Evolutionary conservation across 2,329 filamentous ascomycete species (phyloP).

Genomic region (Fonsecaea pugnacius): DNA sequence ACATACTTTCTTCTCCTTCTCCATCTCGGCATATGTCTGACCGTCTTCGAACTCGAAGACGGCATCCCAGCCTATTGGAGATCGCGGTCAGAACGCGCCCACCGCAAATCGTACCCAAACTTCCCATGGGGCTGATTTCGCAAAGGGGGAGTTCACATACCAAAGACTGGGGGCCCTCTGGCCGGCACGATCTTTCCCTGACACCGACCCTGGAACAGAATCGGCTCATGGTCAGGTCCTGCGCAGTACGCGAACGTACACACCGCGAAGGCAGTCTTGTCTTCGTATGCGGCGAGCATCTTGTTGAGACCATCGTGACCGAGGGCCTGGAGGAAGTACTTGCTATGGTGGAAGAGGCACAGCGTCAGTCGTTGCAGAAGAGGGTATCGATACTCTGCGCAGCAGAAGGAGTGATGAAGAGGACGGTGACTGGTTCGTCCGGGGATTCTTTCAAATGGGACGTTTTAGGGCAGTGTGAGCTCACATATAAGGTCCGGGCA

Average conservation of each 20-base stretch:
- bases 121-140: neutral
- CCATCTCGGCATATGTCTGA: slow-evolving; percentile 95
- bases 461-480: slow-evolving; percentile 39
- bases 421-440: neutral
- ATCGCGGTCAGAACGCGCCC: slow-evolving; percentile 7
- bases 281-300: slow-evolving; percentile 81
- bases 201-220: slow-evolving; percentile 90
- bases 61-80: slow-evolving; percentile 80
- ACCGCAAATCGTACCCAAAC: neutral
- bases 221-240: slow-evolving; percentile 79
- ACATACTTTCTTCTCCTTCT: slow-evolving; percentile 79
- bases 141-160: slow-evolving; percentile 55
- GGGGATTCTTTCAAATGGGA: neutral
- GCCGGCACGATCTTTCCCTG: slow-evolving; percentile 83
- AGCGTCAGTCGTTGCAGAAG: neutral
- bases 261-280: slow-evolving; percentile 90
- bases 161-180: slow-evolving; percentile 79
- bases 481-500: slow-evolving; percentile 96
- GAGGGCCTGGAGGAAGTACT: slow-evolving; percentile 86
- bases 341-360: slow-evolving; percentile 60
- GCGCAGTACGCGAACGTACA: slow-evolving; percentile 93
- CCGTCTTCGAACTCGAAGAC: slow-evolving; percentile 88
- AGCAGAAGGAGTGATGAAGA: neutral
- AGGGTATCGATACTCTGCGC: neutral
- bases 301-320: slow-evolving; percentile 88